Evolutionary conservation across 2,329 filamentous ascomycete species (phyloP).

Genomic region (Rhynchosporium agropyri): DNA sequence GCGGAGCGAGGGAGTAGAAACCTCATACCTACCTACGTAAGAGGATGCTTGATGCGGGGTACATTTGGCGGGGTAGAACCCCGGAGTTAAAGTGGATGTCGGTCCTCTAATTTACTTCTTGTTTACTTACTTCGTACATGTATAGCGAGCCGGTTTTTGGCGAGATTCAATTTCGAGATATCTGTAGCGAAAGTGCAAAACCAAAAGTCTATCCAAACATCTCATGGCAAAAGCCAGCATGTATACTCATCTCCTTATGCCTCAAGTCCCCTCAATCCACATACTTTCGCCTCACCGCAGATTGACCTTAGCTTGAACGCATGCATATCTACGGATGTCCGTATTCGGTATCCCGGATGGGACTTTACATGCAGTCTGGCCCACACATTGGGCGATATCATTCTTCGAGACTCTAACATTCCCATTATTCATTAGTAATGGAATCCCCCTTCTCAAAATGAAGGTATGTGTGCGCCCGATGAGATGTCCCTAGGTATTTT

Average conservation of each 20-base stretch:
- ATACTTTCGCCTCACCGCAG: background rate
- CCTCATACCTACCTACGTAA: too few relatives aligned
- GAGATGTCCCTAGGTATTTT: background rate
- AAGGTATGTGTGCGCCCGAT: background rate
- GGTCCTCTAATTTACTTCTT: too few relatives aligned
- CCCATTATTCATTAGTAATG: background rate
- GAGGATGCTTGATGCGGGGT: conserved; percentile 10
- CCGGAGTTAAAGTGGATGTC: background rate
- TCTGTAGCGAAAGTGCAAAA: too few relatives aligned
- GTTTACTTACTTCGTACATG: too few relatives aligned
- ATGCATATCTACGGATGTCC: background rate
- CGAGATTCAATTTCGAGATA: too few relatives aligned
- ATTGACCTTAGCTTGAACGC: background rate
- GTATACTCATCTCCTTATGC: background rate
- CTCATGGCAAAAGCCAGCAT: background rate
- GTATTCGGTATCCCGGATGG: conserved; percentile 1
- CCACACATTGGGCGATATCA: background rate
- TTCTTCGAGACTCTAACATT: background rate
- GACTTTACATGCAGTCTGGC: background rate
- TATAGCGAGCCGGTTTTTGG: too few relatives aligned
- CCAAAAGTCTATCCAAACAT: background rate
- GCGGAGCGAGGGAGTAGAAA: too few relatives aligned
- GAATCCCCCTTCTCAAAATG: background rate
- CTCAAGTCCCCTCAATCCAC: background rate
- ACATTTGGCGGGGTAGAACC: conserved; percentile 1